Evolutionary conservation across 1,284 basidiomycete species (phyloP), one percentile per base, ranked within the genome.

Genomic region (Anthracocystis panici-leucophaei): DNA sequence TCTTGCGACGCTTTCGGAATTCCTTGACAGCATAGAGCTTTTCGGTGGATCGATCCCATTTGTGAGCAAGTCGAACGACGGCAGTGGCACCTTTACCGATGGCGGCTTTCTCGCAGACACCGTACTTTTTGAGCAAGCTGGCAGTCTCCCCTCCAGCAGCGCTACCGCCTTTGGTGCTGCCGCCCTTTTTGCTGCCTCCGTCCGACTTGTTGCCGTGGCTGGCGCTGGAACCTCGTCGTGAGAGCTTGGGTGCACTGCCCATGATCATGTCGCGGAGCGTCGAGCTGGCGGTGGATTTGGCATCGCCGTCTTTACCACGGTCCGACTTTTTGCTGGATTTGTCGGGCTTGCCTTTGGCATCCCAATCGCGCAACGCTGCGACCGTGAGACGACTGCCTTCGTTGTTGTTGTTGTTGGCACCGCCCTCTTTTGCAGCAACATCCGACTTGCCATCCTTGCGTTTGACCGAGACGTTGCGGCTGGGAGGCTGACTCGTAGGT

Each of bases 21-120:
- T 99, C 96, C 91, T 99, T 99, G 85, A 99, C 93, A 42, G 96
- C 96, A 82, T 98, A 99, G n/a, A 99, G 89, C 88, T 96, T 97
- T 87, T 99, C 97, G 82, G 96, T 95, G 33, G 89, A 91, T 68
- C 95, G 89, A 86, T 99, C 96, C 95, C 96, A 98, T 87, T 98
- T 98, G 88, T 99, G 96, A 40, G 95, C 97, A 3, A 99, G 89
- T 46, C 94, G 89, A 44, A 99, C 97, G 59, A 98, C 94, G 38
- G 93, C 95, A 6, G 96, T 99, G 12, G 96, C 97, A 40, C 96
- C 96, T 86, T 96, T 97, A 52, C 96, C 96, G 79, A 99, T 97
- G 10, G 95, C 94, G 18, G 95, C 91, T 87, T 95, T 94, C 87
- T 97, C 94, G 86, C 95, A 98, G 6, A 97, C 91, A 38, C 96